Base-by-base conservation (phyloP, 2,329 filamentous ascomycete species). In the Rachicladosporium sp. region DNA sequence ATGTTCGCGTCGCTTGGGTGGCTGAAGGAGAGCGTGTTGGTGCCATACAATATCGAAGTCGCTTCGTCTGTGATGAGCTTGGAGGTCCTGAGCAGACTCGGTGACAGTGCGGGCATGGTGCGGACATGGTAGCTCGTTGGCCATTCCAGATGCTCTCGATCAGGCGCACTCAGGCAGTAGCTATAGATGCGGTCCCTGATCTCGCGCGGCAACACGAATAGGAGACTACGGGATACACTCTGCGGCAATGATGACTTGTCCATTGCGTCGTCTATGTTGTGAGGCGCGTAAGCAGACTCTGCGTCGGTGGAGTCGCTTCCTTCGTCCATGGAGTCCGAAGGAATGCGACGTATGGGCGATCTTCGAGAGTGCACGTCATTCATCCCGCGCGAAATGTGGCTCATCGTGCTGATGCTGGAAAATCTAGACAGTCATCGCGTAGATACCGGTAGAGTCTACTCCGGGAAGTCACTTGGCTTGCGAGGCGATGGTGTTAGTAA, bases 1-100 rank as follows among this genome's bases (percentile, higher is more conserved):
- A 62, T 58, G 45, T 62, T 62, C 7, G 56, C 57, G 43, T 62
- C 59, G 32, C 46, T 53, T 4, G 59, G 58, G 42, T 62, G 58
- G 41, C 55, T 49, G 42, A 61, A 61, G 12, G 50, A 49, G 19
- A 60, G 41, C n/a, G 43, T 47, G 44, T 60, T 62, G 38, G 48
- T 44, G 10, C 49, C 47, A 49, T 61, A 61, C n/a, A 62, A 56
- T 30, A 61, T 34, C 6, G 51, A 52, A 13, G 50, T 50, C 4
- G 55, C 46, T 44, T 62, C 59, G 31, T 50, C 48, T 36, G 57
- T 46, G 29, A 62, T 45, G 37, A 54, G 45, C 21, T 48, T 48
- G 45, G 52, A 56, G 7, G 49, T 49, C 23, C 53, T 45, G 29
- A 61, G 51, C 4, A 62, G 48, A 35, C 52, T 46, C 8, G 59